A percentile compares a stretch with the other conserved stretches of the same genome.
Conservation (phyloP, 1,139 yeast species). For the Yamadazyma taylorii region DNA sequence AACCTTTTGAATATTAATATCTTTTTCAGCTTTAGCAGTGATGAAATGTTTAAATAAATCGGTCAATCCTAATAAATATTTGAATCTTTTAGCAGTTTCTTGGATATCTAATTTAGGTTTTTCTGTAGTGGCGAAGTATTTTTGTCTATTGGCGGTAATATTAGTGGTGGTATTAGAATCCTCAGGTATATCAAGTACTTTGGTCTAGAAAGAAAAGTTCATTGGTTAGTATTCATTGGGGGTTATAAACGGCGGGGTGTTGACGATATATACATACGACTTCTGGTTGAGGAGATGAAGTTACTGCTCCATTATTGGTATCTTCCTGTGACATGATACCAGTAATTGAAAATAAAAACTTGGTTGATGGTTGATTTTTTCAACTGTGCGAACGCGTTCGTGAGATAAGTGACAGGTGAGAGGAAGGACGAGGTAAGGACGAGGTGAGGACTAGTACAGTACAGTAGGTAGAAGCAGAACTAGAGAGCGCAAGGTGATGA, state of each 20-base stretch:
- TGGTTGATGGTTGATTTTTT: not conserved
- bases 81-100: conserved; percentile 62
- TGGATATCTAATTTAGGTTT: conserved; percentile 50
- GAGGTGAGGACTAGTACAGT: too few species aligned
- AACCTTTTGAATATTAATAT: conserved; percentile 54
- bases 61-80: conserved; percentile 64
- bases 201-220: not conserved
- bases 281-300: conserved; percentile 2
- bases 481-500: too few species aligned
- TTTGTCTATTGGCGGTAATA: conserved; percentile 17
- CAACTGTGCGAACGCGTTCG: not conserved
- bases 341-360: not conserved
- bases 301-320: not conserved
- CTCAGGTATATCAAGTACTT: conserved; percentile 3
- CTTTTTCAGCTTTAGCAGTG: conserved; percentile 62
- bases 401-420: too few species aligned
- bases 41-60: conserved; percentile 69
- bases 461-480: too few species aligned
- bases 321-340: not conserved
- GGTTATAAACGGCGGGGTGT: not conserved
- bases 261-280: not conserved
- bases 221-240: conserved; percentile 1
- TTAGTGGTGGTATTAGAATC: conserved; percentile 13
- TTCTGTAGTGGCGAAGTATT: conserved; percentile 51
- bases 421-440: too few species aligned